Evolutionary conservation across 2,329 filamentous ascomycete genomes (phyloP).

Genomic region (Hymenoscyphus fructigenus): DNA sequence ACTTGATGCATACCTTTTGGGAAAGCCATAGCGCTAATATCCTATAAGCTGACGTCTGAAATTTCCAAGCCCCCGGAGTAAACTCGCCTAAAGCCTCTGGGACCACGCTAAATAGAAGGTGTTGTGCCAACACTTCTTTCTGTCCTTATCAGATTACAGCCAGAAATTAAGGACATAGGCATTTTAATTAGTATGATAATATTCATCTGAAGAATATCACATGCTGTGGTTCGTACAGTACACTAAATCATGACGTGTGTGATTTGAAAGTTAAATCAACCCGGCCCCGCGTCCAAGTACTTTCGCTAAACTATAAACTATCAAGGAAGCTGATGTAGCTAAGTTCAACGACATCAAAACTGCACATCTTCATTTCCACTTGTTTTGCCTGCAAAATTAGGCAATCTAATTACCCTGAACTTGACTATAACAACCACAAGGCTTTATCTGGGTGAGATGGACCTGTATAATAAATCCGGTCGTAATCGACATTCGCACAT

Average conservation of each 20-base stretch:
- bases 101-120: too few species aligned
- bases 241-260: neutral
- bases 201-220: neutral
- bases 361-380: neutral
- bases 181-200: neutral
- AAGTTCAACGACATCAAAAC: neutral
- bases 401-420: neutral
- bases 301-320: neutral
- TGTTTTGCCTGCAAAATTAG: neutral
- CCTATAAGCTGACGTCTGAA: too few species aligned
- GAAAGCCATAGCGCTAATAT: too few species aligned
- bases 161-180: too few species aligned
- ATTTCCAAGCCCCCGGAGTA: too few species aligned
- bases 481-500: neutral
- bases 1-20: too few species aligned
- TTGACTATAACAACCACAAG: too few species aligned
- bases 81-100: too few species aligned
- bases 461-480: neutral
- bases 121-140: too few species aligned
- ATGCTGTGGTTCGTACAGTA: neutral
- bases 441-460: neutral
- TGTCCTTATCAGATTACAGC: too few species aligned
- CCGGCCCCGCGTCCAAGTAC: neutral
- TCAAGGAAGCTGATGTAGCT: neutral
- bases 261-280: neutral